Base-by-base conservation (phyloP, 2,329 filamentous ascomycete genomes). In the Parascedosporium putredinis region DNA sequence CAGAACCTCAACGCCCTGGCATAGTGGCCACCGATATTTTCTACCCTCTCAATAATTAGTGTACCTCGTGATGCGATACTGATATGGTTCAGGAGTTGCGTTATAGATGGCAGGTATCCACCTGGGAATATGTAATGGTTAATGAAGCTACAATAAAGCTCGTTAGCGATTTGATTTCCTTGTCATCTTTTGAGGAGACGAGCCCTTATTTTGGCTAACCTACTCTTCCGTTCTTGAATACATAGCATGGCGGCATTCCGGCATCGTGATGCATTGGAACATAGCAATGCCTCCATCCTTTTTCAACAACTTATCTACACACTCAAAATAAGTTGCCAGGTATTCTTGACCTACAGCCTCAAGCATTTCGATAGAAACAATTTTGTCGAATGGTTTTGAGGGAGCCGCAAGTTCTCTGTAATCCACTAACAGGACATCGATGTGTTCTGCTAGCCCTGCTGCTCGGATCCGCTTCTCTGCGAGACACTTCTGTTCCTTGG, bases 251-350 rank as follows among this genome's bases (percentile, higher is more conserved):
- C 82, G 73, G 34, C 73, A 68, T 59, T 88, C 82, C 0, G 83
- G 83, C 76, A 87, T 87, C 2, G 84, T 88, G 59, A 87, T 88
- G 63, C 83, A 86, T 62, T 88, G 84, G 62, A 88, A 86, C 45
- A 84, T 77, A 5, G 79, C 82, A 40, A 86, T 75, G 1, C 83
- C 79, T 2, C 79, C 80, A 14, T 83, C 72, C 45, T 71, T 72
- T 63, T 88, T 86, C 40, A 88, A 63, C 27, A 86, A 62, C 51
- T 69, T 68, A 56, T 86, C 69, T 47, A 88, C 71, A 55, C 76
- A 78, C 16, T 69, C 65, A 59, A 88, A 88, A 59, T 87, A 88
- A 2, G 76, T 82, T 18, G 73, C 69, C 27, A 88, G 63, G 56
- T 78, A 87, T 58, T 84, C 80, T 47, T 74, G 69, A 3, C 84